Base-by-base conservation (phyloP, 495 filamentous ascomycete genomes). In the Hypoxylon fragiforme region DNA sequence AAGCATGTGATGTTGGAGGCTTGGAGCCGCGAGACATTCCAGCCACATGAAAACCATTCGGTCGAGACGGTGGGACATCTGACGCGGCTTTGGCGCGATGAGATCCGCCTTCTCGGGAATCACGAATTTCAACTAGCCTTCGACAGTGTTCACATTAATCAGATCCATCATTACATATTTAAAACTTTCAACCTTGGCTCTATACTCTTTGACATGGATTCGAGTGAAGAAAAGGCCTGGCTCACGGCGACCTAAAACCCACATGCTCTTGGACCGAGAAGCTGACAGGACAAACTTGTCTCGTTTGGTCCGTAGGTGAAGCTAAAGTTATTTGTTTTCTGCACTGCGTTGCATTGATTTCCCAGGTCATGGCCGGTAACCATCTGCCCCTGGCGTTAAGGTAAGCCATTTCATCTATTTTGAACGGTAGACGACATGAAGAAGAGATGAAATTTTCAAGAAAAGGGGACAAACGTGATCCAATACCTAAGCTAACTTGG, bases 1-100 rank as follows among this genome's bases (percentile, higher is more conserved):
- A 58, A 51, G 55, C 65, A 68, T 65, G 62, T 68, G 65, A 63
- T 62, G 62, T 56, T 57, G 44, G 48, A 50, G 54, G 46, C 52
- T 57, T 48, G 48, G 53, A 57, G 46, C 52, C 55, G 62, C 65
- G 60, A 57, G 60, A 57, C 60, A 58, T 53, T 46, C 30, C 40
- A 36, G 50, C 54, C 60, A 54, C 48, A 54, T 63, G 60, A 50
- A 63, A 63, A 44, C 52, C 60, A 58, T n/a, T 53, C 46, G 56
- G 47, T 50, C 13, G 26, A 48, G 52, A 52, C 46, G 20, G 26
- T 31, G 41, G 42, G 15, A 42, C 52, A 62, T 62, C 58, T 62
- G 58, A 62, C 52, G 52, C 52, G 48, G 47, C 31, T 28, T 56
- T 34, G 30, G 28, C 51, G 42, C 47, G 21, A 58, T 41, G 28